Evolutionary conservation across 2,329 filamentous ascomycete genomes (phyloP).

Genomic region (Uncinocarpus reesii): DNA sequence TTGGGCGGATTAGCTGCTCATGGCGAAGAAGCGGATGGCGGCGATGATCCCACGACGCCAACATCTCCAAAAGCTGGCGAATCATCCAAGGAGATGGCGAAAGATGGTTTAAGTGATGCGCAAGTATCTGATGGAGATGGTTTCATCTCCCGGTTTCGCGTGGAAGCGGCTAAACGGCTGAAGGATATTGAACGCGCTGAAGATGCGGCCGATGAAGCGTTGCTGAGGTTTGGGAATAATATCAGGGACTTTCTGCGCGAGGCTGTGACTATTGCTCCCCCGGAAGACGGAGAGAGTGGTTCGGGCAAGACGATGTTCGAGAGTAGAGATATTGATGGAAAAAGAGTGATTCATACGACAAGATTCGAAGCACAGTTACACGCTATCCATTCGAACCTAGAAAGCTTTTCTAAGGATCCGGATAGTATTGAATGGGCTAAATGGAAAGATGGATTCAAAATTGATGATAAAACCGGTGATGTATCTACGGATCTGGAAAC

Average conservation of each 20-base stretch:
- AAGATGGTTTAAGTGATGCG: conserved; percentile 20
- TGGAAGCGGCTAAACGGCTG: conserved; percentile 69
- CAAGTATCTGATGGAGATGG: conserved; percentile 41
- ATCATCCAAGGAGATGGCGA: conserved; percentile 14
- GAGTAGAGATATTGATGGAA: conserved; percentile 79
- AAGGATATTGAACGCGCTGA: conserved; percentile 87
- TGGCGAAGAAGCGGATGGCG: conserved; percentile 22
- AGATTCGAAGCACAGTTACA: conserved; percentile 92
- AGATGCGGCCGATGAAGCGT: conserved; percentile 89
- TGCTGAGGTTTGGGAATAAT: conserved; percentile 82
- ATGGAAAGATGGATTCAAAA: conserved; percentile 66
- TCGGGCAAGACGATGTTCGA: conserved; percentile 69
- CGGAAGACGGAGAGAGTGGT: conserved; percentile 31
- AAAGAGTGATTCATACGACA: conserved; percentile 87
- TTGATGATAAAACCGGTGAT: conserved; percentile 71
- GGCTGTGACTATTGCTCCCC: conserved; percentile 77
- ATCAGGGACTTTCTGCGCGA: conserved; percentile 83
- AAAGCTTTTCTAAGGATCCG: conserved; percentile 76
- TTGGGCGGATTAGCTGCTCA: conserved; percentile 39
- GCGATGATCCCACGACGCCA: conserved; percentile 15
- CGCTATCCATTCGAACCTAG: conserved; percentile 76
- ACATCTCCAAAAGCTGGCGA: conserved; percentile 20
- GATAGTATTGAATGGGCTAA: conserved; percentile 60
- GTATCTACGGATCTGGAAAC: conserved; percentile 74
- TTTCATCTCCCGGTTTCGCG: conserved; percentile 64